phyloP scores from a whole-genome alignment of 1,139 yeast species.

The Blastobotrys raffinosifermentans region DNA sequence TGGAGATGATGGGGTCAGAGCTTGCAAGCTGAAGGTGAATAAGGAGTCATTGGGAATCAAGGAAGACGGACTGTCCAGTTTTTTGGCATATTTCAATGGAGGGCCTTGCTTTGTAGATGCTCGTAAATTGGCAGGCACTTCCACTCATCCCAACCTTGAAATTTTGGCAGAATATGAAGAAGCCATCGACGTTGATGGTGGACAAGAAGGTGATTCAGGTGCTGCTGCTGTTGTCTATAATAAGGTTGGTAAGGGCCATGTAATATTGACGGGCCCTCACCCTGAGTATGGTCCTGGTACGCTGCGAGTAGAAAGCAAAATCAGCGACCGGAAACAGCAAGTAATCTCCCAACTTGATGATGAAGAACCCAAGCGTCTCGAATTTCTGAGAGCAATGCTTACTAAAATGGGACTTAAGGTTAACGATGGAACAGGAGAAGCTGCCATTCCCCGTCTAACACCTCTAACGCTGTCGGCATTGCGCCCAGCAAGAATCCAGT shows the following conservation, averaged over 20 bases:
- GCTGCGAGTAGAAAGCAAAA: constrained; percentile 2
- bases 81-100: constrained; percentile 63
- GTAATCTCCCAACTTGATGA: constrained; percentile 40
- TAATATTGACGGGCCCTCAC: constrained; percentile 78
- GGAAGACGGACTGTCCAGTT: constrained; percentile 27
- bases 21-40: constrained; percentile 44
- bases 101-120: constrained; percentile 85
- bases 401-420: constrained; percentile 62
- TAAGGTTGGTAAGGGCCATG: constrained; percentile 68
- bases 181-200: constrained; percentile 40
- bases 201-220: constrained; percentile 31
- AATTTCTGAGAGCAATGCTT: constrained; percentile 53
- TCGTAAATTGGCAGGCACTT: constrained; percentile 36
- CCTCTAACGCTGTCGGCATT: constrained; percentile 48
- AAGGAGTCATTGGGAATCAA: constrained; percentile 23
- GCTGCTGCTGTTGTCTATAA: constrained; percentile 64
- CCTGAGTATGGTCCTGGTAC: constrained; percentile 68
- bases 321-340: constrained; percentile 29
- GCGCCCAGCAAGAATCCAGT: constrained; percentile 21
- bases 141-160: constrained; percentile 52
- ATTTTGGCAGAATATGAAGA: constrained; percentile 63
- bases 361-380: constrained; percentile 44
- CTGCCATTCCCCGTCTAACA: constrained; percentile 60
- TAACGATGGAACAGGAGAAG: constrained; percentile 41
- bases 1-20: constrained; percentile 67